These are phyloP conservation scores for Colletotrichum liriopes DNA, from an alignment of 2,329 filamentous ascomycete species.

Conservation along the genomic window DNA sequence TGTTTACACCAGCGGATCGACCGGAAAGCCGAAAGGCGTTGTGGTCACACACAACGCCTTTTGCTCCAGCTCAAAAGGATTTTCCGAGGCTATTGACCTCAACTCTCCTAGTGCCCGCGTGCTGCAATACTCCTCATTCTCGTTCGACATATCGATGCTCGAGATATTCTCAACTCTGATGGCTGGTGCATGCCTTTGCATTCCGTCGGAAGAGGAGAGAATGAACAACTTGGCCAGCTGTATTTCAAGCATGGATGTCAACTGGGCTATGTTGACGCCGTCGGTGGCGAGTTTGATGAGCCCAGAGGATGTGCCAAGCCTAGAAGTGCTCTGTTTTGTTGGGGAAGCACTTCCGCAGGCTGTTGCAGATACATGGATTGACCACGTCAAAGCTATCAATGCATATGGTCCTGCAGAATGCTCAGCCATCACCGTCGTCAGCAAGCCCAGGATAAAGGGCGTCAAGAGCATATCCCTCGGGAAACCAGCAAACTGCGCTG, in stretches of 20 bases:
- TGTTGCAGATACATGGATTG: slow-evolving; percentile 44
- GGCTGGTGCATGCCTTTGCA: slow-evolving; percentile 55
- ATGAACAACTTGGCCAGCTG: slow-evolving; percentile 48
- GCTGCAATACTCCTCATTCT: slow-evolving; percentile 57
- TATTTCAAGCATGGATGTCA: slow-evolving; percentile 18
- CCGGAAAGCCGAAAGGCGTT: slow-evolving; percentile 37
- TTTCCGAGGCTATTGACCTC: slow-evolving; percentile 24
- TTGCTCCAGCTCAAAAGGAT: slow-evolving; percentile 19
- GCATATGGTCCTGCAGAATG: slow-evolving; percentile 45
- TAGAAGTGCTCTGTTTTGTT: slow-evolving; percentile 31
- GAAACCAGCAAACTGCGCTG: slow-evolving; percentile 15
- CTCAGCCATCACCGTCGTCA: slow-evolving; percentile 39
- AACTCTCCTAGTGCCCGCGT: slow-evolving; percentile 40
- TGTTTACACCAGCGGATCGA: slow-evolving; percentile 34
- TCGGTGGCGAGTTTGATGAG: slow-evolving; percentile 30
- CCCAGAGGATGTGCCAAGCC: slow-evolving; percentile 27
- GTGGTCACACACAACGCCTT: slow-evolving; percentile 23
- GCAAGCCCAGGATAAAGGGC: slow-evolving; percentile 12
- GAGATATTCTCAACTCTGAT: slow-evolving; percentile 56
- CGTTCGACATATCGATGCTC: slow-evolving; percentile 59
- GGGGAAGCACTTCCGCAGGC: slow-evolving; percentile 40
- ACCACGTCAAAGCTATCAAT: slow-evolving; percentile 28
- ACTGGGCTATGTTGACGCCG: slow-evolving; percentile 42
- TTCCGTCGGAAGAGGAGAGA: slow-evolving; percentile 55
- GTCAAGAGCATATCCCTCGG: slow-evolving; percentile 30